phyloP scores from a whole-genome alignment of 371 early-diverging fungal genomes.

The Chytridium lagenaria region DNA sequence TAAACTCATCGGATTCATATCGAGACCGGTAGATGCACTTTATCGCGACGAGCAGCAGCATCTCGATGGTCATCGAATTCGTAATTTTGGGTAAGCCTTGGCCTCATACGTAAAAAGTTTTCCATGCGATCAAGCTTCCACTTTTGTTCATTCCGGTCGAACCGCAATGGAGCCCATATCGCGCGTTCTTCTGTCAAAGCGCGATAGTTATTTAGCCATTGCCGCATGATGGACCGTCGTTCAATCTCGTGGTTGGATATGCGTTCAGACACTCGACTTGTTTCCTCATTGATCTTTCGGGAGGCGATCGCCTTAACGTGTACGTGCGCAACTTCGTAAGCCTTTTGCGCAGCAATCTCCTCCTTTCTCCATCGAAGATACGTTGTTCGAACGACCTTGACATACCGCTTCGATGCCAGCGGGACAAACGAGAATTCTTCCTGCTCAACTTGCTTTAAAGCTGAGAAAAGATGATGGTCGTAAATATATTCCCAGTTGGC shows the following conservation, averaged over 20 bases:
- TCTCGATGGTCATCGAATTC: conserved; percentile 61
- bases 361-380: conserved; percentile 26
- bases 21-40: conserved; percentile 13
- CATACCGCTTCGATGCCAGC: conserved; percentile 38
- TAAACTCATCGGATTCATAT: background rate
- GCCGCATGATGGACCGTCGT: conserved; percentile 33
- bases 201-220: conserved; percentile 50
- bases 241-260: conserved; percentile 44
- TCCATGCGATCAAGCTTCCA: conserved; percentile 63
- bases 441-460: conserved; percentile 51
- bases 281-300: conserved; percentile 27
- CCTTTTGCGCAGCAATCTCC: conserved; percentile 9
- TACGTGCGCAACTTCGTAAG: conserved; percentile 1
- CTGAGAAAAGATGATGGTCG: conserved; percentile 49
- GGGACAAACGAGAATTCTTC: conserved; percentile 50
- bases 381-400: conserved; percentile 34
- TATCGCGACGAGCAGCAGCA: conserved; percentile 60
- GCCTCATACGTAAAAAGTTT: conserved; percentile 60
- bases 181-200: conserved; percentile 54
- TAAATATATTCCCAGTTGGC: conserved; percentile 48
- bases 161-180: conserved; percentile 46
- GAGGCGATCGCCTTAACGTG: conserved; percentile 21
- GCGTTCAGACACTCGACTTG: conserved; percentile 22
- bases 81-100: conserved; percentile 53
- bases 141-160: background rate